Evolutionary conservation across 1,139 yeast genomes (phyloP).

Genomic region (Lodderomyces jiufengensis): DNA sequence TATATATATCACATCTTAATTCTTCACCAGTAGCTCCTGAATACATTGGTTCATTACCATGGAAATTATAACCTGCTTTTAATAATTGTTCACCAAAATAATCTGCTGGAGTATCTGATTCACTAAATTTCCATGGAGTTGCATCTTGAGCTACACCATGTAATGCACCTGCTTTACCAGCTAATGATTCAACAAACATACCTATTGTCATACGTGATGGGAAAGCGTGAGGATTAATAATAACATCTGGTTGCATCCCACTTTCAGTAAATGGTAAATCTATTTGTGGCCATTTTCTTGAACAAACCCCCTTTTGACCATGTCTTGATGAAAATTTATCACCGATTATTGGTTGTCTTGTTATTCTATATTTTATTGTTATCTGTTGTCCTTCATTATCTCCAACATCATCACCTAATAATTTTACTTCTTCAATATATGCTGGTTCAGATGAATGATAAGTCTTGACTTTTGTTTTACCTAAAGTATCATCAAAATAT

Average conservation of each 20-base stretch:
- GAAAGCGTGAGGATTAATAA: conserved; percentile 98
- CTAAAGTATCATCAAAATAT: conserved; percentile 84
- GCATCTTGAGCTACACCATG: conserved; percentile 98
- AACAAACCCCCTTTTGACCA: conserved; percentile 99
- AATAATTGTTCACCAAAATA: conserved; percentile 90
- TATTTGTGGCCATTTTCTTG: conserved; percentile 94
- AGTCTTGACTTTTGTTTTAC: conserved; percentile 87
- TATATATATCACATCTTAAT: conserved; percentile 88
- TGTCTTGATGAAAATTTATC: conserved; percentile 98
- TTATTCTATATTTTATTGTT: conserved; percentile 85
- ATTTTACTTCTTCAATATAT: conserved; percentile 89
- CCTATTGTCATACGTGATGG: conserved; percentile 99
- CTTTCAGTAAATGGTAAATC: conserved; percentile 97
- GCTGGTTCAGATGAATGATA: conserved; percentile 96
- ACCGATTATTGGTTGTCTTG: conserved; percentile 93
- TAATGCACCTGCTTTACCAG: conserved; percentile 97
- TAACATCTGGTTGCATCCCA: conserved; percentile 96
- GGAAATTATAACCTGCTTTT: conserved; percentile 90
- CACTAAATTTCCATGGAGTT: conserved; percentile 94
- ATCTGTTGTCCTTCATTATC: conserved; percentile 80
- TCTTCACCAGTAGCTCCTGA: conserved; percentile 99
- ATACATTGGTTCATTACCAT: conserved; percentile 98
- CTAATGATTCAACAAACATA: conserved; percentile 96
- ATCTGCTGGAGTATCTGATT: conserved; percentile 94
- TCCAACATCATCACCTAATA: conserved; percentile 72